Conservation (phyloP, 352 stramenopile genomes). For the Phytopythium vexans region DNA sequence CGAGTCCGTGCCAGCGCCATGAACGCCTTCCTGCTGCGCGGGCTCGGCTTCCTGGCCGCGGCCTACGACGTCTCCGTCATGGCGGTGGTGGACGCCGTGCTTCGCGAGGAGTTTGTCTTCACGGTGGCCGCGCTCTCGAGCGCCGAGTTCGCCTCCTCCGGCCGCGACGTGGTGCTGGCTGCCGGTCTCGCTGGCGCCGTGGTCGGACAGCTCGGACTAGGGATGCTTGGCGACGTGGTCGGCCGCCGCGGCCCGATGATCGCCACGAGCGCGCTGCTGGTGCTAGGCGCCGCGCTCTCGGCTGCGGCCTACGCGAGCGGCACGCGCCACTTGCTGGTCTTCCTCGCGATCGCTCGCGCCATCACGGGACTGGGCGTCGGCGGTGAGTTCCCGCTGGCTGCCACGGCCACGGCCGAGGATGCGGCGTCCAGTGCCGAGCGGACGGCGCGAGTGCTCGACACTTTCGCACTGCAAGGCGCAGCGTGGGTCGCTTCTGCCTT, state of each 20-base stretch:
- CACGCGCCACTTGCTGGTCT: background rate
- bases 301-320: background rate
- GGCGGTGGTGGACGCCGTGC: background rate
- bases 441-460: background rate
- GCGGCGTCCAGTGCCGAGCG: background rate
- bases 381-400: conserved; percentile 1
- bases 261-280: background rate
- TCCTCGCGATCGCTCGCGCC: background rate
- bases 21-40: no score
- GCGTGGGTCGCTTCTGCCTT: background rate
- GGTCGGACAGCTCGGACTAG: conserved; percentile 35
- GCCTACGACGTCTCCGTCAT: background rate
- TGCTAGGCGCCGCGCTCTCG: background rate
- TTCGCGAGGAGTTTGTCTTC: background rate
- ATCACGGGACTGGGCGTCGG: background rate
- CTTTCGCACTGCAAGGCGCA: background rate
- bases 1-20: no score
- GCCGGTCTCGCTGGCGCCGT: conserved; percentile 28
- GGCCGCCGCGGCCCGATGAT: conserved; percentile 10
- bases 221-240: conserved; percentile 31
- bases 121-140: background rate
- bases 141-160: background rate
- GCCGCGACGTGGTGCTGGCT: conserved; percentile 15
- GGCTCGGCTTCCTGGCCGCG: no score
- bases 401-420: conserved; percentile 1